Evolutionary conservation across 805 yeast genomes (phyloP).

Genomic region (Wickerhamiella bombiphila): DNA sequence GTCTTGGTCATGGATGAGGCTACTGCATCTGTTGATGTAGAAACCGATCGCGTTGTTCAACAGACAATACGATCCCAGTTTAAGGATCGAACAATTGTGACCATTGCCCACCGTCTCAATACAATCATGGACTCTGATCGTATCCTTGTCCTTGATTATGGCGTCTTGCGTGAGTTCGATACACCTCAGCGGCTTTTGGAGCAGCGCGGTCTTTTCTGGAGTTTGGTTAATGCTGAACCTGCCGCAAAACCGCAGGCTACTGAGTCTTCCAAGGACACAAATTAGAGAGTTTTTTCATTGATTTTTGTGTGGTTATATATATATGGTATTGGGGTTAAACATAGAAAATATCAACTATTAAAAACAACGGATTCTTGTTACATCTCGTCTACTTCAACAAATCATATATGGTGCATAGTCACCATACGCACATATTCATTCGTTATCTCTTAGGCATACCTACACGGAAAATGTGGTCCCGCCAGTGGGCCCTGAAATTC

Average conservation of each 20-base stretch:
- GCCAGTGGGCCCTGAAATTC: no score
- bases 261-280: no score
- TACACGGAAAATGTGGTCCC: no score
- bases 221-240: constrained; percentile 12
- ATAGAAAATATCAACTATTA: no score
- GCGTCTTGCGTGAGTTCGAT: constrained; percentile 59
- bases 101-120: constrained; percentile 74
- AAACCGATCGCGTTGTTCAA: constrained; percentile 63
- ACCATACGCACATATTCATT: no score
- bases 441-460: no score
- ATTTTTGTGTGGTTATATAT: no score
- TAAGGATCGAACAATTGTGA: constrained; percentile 53
- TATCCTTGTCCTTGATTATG: constrained; percentile 55
- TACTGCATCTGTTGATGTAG: constrained; percentile 66
- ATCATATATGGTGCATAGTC: no score
- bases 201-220: constrained; percentile 14
- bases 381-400: no score
- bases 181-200: constrained; percentile 29
- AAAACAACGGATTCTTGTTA: no score
- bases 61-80: constrained; percentile 58
- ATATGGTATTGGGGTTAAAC: no score
- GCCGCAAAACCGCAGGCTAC: neutral
- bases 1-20: constrained; percentile 70
- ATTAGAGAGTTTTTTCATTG: no score
- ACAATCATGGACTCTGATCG: constrained; percentile 69